These are phyloP conservation scores for Pigoraptor vietnamica DNA, from an alignment of 78 protist genomes.

Conservation along the genomic window DNA sequence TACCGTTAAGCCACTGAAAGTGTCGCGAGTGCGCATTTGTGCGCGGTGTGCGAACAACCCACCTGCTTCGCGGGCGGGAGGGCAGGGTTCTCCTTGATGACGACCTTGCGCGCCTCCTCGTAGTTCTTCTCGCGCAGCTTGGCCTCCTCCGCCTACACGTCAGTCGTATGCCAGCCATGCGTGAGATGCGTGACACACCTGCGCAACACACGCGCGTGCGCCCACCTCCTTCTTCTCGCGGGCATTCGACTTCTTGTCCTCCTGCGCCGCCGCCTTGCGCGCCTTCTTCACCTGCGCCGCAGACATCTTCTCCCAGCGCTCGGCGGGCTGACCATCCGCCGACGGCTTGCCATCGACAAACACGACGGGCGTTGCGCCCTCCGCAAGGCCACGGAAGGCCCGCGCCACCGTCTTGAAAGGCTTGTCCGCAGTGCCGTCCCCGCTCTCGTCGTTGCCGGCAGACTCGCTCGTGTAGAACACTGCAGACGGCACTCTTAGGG, in stretches of 20 bases:
- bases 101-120: neutral
- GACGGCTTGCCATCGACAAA: neutral
- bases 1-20: neutral
- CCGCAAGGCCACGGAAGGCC: neutral
- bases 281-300: neutral
- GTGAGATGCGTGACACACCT: too few relatives aligned
- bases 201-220: too few relatives aligned
- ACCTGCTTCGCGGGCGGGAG: constrained; percentile 41
- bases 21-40: neutral
- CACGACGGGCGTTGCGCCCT: neutral
- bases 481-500: too few relatives aligned
- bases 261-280: neutral
- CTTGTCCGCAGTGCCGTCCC: neutral
- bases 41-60: neutral
- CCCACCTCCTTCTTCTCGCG: neutral
- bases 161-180: too few relatives aligned
- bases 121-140: neutral
- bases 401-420: constrained; percentile 1
- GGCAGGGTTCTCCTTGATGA: constrained; percentile 9
- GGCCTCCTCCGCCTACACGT: neutral
- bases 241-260: neutral
- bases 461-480: neutral
- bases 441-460: neutral
- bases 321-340: neutral
- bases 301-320: neutral